Evolutionary conservation across 2,329 filamentous ascomycete species (phyloP).

Genomic region (Xylariaceae sp.): DNA sequence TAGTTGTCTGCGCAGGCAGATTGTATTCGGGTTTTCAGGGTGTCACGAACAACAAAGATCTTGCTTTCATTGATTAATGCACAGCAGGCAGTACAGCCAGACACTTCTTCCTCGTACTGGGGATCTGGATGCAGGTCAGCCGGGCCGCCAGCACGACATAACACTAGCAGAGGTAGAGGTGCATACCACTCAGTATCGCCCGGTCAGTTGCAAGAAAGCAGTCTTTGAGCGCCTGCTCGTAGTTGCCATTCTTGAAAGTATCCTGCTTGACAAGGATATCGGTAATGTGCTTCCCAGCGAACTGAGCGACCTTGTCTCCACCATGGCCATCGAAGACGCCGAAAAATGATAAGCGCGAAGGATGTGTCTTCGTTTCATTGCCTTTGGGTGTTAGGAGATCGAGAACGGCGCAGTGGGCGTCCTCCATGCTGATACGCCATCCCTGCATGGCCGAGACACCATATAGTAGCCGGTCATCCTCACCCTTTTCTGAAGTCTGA

Average conservation of each 20-base stretch:
- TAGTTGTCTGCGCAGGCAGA: slow-evolving; percentile 20
- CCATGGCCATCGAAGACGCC: slow-evolving; percentile 98
- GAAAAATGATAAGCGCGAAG: slow-evolving; percentile 88
- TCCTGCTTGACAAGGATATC: slow-evolving; percentile 95
- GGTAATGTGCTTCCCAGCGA: slow-evolving; percentile 90
- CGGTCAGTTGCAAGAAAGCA: slow-evolving; percentile 95
- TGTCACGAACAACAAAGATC: slow-evolving; percentile 85
- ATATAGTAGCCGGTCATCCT: slow-evolving; percentile 91
- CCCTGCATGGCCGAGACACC: slow-evolving; percentile 99
- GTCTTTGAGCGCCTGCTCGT: slow-evolving; percentile 95
- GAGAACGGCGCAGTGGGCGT: slow-evolving; percentile 88
- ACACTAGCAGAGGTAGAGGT: neutral
- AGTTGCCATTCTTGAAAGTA: slow-evolving; percentile 87
- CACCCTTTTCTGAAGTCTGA: slow-evolving; percentile 85
- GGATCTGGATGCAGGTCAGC: slow-evolving; percentile 69
- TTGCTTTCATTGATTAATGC: slow-evolving; percentile 88
- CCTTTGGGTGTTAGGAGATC: slow-evolving; percentile 72
- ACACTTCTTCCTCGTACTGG: slow-evolving; percentile 96
- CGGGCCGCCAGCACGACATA: neutral
- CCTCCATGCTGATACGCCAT: slow-evolving; percentile 99
- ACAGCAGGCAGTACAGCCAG: slow-evolving; percentile 95
- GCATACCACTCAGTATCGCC: slow-evolving; percentile 89
- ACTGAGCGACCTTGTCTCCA: slow-evolving; percentile 93
- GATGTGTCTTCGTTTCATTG: slow-evolving; percentile 67
- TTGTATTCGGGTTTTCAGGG: slow-evolving; percentile 4